These are phyloP conservation scores for Thelonectria rubi DNA, from an alignment of 2,329 filamentous ascomycete species.

Conservation along the genomic window DNA sequence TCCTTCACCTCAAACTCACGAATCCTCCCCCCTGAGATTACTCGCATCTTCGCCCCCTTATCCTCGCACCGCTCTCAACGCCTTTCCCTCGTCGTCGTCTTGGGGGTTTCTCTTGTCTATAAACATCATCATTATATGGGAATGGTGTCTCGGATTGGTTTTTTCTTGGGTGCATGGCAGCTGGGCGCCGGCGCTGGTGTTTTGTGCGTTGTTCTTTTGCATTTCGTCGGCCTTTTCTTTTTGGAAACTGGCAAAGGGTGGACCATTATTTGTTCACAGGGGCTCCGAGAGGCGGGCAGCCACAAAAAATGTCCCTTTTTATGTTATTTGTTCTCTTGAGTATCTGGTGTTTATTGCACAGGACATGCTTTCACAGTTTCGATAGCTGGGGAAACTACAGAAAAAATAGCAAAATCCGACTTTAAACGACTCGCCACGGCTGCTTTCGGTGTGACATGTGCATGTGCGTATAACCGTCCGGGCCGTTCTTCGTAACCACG, in stretches of 20 bases:
- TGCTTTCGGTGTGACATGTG: constrained; percentile 1
- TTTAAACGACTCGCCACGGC: constrained; percentile 2
- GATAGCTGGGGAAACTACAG: constrained; percentile 27
- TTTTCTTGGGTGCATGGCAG: constrained; percentile 42
- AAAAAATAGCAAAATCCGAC: constrained; percentile 38
- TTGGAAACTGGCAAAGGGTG: constrained; percentile 28
- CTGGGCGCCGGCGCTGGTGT: constrained; percentile 34
- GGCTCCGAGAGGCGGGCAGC: constrained; percentile 16
- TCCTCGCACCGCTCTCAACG: not conserved
- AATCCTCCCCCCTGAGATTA: not conserved
- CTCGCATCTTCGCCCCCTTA: constrained; percentile 13
- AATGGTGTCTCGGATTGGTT: constrained; percentile 32
- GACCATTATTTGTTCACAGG: constrained; percentile 27
- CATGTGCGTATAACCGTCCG: not conserved
- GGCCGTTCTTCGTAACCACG: not conserved
- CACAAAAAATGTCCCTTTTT: constrained; percentile 24
- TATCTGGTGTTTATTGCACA: constrained; percentile 18
- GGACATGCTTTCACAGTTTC: constrained; percentile 28
- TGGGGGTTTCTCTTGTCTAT: constrained; percentile 33
- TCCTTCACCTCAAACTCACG: constrained; percentile 16
- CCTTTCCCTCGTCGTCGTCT: constrained; percentile 12
- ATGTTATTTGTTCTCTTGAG: not conserved
- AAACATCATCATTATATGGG: constrained; percentile 36
- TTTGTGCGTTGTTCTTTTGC: constrained; percentile 24
- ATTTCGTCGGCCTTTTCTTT: constrained; percentile 4